phyloP scores from a whole-genome alignment of 2,329 filamentous ascomycete genomes.

The Ceratocystis variospora region DNA sequence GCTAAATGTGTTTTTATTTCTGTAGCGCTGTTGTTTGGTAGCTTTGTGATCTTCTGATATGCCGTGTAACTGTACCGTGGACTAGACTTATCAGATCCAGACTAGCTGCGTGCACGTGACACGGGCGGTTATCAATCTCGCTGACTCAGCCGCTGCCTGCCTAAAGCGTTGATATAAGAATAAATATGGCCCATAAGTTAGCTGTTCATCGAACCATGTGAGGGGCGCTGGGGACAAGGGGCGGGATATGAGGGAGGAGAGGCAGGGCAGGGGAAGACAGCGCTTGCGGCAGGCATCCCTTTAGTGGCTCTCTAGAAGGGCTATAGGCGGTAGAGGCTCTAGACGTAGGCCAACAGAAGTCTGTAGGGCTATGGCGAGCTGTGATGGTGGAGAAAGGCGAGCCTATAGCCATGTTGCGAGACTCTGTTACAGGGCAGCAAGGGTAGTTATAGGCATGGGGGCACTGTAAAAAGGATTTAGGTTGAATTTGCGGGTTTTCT shows the following conservation, averaged over 20 bases:
- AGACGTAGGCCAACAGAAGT: not conserved
- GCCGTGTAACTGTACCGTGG: not conserved
- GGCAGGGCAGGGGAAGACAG: not conserved
- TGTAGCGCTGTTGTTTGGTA: not conserved
- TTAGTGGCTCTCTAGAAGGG: not conserved
- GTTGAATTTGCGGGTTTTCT: not conserved
- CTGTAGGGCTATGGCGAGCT: not conserved
- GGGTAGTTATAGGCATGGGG: too few species aligned
- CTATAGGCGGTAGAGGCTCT: not conserved
- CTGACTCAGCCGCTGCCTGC: not conserved
- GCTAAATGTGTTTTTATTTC: not conserved
- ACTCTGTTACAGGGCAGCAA: too few species aligned
- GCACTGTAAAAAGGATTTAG: too few species aligned
- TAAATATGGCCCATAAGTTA: conserved; percentile 13
- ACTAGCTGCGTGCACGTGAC: not conserved
- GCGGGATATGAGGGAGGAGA: not conserved
- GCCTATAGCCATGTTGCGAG: too few species aligned
- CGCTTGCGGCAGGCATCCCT: not conserved
- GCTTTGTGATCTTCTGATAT: not conserved
- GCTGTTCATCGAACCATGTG: conserved; percentile 4
- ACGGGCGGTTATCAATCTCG: not conserved
- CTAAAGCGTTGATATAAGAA: not conserved
- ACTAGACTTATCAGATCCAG: not conserved
- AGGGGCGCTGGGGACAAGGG: not conserved
- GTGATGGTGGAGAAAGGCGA: too few species aligned